Percentiles rank a stretch among this genome's conserved stretches.
These are phyloP conservation scores for Discostella stelligeroides DNA, from an alignment of 108 stramenopile genomes.

Conservation along the genomic window DNA sequence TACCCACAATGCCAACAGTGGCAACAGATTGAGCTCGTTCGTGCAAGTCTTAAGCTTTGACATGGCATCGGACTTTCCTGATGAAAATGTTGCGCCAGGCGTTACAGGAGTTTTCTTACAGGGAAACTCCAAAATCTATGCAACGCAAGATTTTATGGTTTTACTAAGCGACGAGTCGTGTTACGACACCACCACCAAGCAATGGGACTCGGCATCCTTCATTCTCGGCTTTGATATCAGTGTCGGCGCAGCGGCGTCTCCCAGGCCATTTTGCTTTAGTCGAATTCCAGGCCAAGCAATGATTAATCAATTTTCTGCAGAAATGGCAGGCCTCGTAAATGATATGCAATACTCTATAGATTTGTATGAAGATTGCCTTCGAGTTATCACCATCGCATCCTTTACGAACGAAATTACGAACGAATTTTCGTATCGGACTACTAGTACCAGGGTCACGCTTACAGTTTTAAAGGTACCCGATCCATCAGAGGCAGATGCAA, in stretches of 20 bases:
- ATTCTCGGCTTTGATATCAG: constrained; percentile 43
- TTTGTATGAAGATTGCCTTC: constrained; percentile 42
- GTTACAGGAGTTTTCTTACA: constrained; percentile 11
- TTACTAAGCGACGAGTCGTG: constrained; percentile 14
- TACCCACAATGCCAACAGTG: constrained; percentile 11
- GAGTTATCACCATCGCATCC: constrained; percentile 41
- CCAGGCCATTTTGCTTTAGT: constrained; percentile 28
- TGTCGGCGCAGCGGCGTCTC: background rate
- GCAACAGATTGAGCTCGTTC: constrained; percentile 31
- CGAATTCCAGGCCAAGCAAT: constrained; percentile 32
- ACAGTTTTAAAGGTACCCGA: constrained; percentile 38
- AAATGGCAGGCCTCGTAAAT: too few relatives aligned
- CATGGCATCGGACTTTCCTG: constrained; percentile 20
- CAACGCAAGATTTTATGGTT: constrained; percentile 35
- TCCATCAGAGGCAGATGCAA: constrained; percentile 11
- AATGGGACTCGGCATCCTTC: constrained; percentile 43
- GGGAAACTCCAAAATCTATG: constrained; percentile 29
- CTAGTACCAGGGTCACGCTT: constrained; percentile 38
- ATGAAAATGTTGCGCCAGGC: background rate
- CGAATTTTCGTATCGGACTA: too few relatives aligned
- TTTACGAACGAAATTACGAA: constrained; percentile 16
- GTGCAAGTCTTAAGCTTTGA: constrained; percentile 42
- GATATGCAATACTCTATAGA: constrained; percentile 47
- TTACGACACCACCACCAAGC: constrained; percentile 20
- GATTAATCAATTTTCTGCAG: too few relatives aligned